Evolutionary conservation across 805 yeast species (phyloP), one percentile per base, ranked within the genome.

Genomic region (Ogataea ramenticola): DNA sequence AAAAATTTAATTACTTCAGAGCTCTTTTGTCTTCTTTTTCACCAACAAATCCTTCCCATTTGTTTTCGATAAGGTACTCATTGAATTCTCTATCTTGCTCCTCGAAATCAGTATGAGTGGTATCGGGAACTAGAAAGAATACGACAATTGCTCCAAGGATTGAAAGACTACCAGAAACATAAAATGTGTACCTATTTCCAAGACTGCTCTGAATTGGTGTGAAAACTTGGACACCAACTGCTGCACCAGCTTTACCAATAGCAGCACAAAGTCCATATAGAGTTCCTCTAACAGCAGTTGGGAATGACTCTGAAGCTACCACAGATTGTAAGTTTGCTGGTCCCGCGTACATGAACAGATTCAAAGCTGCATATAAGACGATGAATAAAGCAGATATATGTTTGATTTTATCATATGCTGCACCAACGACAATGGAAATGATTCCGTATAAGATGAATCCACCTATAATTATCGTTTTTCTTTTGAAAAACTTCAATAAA

Each of bases 181-280:
- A 15, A 46, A 72, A 73, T 6, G 79, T 72, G 70, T 73, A 72
- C 37, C 53, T 56, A 44, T 67, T 60, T 59, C 36, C 36, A 5
- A 33, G 17, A 43, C 68, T 51, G 4, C 39, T 52, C 51, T 72
- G 73, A 43, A 73, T 68, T 22, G 76, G 76, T 1, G 75, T 66
- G 50, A 72, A 71, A 5, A 64, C 58, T 51, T 67, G 64, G 30
- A 75, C 71, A 20, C 77, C 77, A 15, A 71, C 71, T 36, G 73
- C 75, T 27, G 77, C 77, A 43, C 77, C 77, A 36, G 71, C 74
- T 55, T 72, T 72, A 40, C 77, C 77, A 36, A 72, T 64, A 10
- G 74, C 78, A 38, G 78, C 77, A 35, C 70, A 58, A 10, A 73
- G 45, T 24, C 77, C 77, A 49, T 72, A 72, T 21, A 62, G 58